Evolutionary conservation across 2,329 filamentous ascomycete genomes (phyloP), one percentile per base, ranked within the genome.

Genomic region (Microascus cirrosus): DNA sequence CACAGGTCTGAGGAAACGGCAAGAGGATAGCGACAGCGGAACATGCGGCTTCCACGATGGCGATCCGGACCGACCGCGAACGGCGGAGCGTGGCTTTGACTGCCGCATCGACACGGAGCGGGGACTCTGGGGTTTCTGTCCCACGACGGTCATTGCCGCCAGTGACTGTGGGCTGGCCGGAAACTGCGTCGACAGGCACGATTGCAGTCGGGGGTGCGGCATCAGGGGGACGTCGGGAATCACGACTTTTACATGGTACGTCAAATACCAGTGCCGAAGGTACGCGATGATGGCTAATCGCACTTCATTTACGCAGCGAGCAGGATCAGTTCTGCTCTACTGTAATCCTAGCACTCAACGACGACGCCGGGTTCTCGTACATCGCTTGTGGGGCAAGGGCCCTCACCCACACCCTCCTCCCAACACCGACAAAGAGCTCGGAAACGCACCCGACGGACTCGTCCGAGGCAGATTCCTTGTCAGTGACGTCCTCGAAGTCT

Each of bases 61-160:
- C 7, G 63, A 74, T 24, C 60, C 65, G 1, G 53, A 61, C 1
- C 59, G 60, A 13, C 56, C 63, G 2, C 64, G 71, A 15, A 70
- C 69, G 0, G 71, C 72, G 0, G 62, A 68, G 5, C 39, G 60
- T 0, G 73, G 70, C 0, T 74, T 63, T 48, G 65, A 71, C 61
- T 74, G 70, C 57, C 69, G 69, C 7, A 63, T 74, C 2, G 70
- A 74, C 52, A 65, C 65, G 1, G 42, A 58, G 4, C 64, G 69
- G 20, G 68, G 65, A 0, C 62, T 74, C 3, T 74, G 71, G 71
- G 72, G 72, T 0, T 71, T 74, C 63, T 75, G 71, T 54, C 69
- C 70, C 1, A 69, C 66, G 0, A 70, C 66, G 0, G 69, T 74
- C 2, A 60, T 69, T 2, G 54, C 62, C 0, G 72, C 70, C 2